phyloP scores from a whole-genome alignment of 352 stramenopile genomes.

The Phytophthora nicotianae region DNA sequence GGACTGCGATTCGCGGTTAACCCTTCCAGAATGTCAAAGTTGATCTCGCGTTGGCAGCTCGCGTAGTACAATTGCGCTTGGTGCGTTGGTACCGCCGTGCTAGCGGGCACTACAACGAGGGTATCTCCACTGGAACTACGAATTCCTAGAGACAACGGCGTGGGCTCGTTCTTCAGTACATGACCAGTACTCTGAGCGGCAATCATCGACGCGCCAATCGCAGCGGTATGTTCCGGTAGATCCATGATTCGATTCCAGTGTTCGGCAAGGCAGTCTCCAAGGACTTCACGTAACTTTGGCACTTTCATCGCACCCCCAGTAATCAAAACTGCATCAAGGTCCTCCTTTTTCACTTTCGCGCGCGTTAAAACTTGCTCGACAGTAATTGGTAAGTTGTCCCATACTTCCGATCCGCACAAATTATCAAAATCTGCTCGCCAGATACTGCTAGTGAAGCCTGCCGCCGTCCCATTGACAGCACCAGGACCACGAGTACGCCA shows the following conservation, averaged over 20 bases:
- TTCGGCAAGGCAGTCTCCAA: conserved; percentile 24
- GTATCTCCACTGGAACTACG: conserved; percentile 38
- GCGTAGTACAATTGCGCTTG: conserved; percentile 44
- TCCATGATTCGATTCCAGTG: conserved; percentile 18
- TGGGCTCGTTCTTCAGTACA: conserved; percentile 30
- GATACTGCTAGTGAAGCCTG: conserved; percentile 36
- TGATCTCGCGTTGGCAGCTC: conserved; percentile 35
- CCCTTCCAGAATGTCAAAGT: conserved; percentile 41
- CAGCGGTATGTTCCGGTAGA: conserved; percentile 23
- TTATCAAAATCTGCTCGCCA: conserved; percentile 46
- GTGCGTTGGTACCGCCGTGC: conserved; percentile 23
- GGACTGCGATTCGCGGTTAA: conserved; percentile 3
- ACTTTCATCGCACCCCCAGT: conserved; percentile 38
- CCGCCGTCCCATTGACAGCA: neutral
- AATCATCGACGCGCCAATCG: conserved; percentile 28
- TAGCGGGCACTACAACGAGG: conserved; percentile 30
- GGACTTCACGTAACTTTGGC: conserved; percentile 28
- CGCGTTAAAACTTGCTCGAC: conserved; percentile 32
- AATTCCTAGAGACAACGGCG: conserved; percentile 37
- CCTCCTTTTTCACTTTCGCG: conserved; percentile 23
- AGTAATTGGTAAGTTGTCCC: conserved; percentile 19
- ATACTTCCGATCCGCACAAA: conserved; percentile 39
- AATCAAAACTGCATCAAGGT: conserved; percentile 41
- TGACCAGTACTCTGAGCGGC: neutral
- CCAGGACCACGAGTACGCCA: conserved; percentile 12